Conservation (phyloP, 129 eudicot species). For the Ambrosia trifida region DNA sequence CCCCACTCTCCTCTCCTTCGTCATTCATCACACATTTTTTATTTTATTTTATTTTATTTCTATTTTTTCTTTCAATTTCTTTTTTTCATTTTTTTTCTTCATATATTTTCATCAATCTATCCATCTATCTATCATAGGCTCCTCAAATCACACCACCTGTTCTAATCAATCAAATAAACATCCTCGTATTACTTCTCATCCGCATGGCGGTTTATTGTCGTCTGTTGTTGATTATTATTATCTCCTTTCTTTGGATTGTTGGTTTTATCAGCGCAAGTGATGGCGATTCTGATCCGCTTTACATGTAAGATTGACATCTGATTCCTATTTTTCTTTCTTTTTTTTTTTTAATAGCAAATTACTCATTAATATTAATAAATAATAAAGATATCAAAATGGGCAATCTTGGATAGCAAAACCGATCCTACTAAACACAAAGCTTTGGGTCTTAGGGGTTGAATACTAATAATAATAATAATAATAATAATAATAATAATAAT, state of each 20-base stretch:
- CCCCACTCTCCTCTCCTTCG: conserved; percentile 27
- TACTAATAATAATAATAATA: too few species aligned
- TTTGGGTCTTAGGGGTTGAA: too few species aligned
- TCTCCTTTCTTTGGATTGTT: conserved; percentile 38
- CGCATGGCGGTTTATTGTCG: conserved; percentile 51
- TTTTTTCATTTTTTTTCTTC: background rate
- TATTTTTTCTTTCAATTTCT: background rate
- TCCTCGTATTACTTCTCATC: conserved; percentile 29
- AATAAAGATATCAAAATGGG: too few species aligned
- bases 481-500: too few species aligned
- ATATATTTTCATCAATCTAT: background rate
- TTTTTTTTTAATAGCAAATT: background rate
- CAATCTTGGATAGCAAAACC: too few species aligned
- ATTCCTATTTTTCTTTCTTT: background rate
- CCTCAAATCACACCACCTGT: background rate
- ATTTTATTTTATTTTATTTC: background rate
- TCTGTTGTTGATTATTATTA: conserved; percentile 36
- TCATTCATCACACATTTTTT: conserved; percentile 15
- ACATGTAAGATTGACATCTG: conserved; percentile 51
- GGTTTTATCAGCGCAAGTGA: conserved; percentile 52
- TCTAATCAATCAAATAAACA: conserved; percentile 32
- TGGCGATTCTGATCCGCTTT: conserved; percentile 84
- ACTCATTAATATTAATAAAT: too few species aligned
- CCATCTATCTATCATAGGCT: conserved; percentile 10
- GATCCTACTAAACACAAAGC: too few species aligned